Percentiles rank a stretch among this genome's conserved stretches.
Evolutionary conservation across 2,329 filamentous ascomycete species (phyloP).

Genomic region (Aspergillus novofumigatus): DNA sequence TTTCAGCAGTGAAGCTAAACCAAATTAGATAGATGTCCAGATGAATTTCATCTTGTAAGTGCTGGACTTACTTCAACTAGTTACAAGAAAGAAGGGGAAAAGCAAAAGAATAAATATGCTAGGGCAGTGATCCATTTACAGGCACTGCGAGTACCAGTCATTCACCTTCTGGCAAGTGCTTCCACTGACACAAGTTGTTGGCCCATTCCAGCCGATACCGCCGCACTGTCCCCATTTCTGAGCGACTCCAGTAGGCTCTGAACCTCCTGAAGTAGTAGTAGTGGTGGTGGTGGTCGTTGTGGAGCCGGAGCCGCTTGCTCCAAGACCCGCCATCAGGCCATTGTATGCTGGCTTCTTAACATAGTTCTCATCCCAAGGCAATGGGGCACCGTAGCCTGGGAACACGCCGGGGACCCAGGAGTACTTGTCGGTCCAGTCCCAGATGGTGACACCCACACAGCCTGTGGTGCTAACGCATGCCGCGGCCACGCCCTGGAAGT

Average conservation of each 20-base stretch:
- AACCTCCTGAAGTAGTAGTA: background rate
- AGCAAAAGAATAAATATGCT: background rate
- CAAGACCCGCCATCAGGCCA: constrained; percentile 27
- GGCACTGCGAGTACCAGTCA: constrained; percentile 29
- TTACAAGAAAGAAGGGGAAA: background rate
- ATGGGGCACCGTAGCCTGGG: constrained; percentile 39
- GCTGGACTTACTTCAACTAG: background rate
- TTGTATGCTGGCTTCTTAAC: constrained; percentile 47
- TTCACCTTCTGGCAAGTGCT: constrained; percentile 24
- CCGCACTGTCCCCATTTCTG: constrained; percentile 27
- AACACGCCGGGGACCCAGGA: constrained; percentile 45
- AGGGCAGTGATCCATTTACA: constrained; percentile 9
- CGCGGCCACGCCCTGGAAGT: constrained; percentile 27
- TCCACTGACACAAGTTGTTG: constrained; percentile 22
- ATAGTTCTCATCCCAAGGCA: constrained; percentile 45
- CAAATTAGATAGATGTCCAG: background rate
- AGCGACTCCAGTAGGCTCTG: constrained; percentile 10
- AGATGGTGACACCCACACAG: constrained; percentile 36
- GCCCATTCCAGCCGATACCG: constrained; percentile 25
- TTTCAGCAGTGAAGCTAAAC: background rate
- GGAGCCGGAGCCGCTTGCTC: constrained; percentile 7
- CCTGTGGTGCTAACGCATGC: constrained; percentile 27
- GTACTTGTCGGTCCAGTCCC: constrained; percentile 45
- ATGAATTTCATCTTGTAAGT: background rate
- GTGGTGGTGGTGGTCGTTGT: constrained; percentile 10